phyloP scores from a whole-genome alignment of 2,329 filamentous ascomycete species.

The Arthrobotrys megalospora region DNA sequence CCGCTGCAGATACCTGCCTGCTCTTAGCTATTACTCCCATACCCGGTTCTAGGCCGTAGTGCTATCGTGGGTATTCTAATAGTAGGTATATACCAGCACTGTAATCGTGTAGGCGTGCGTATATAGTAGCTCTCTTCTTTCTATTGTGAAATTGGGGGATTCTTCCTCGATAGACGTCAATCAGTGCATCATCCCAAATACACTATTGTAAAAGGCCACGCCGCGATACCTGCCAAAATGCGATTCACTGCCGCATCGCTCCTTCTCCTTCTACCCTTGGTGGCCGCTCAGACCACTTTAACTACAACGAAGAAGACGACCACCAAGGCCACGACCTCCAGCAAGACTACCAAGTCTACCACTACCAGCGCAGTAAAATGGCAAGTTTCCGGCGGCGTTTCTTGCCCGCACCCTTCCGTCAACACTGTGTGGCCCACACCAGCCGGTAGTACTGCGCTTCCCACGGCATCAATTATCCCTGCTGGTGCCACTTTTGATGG shows the following conservation, averaged over 20 bases:
- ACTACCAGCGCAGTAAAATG: conserved; percentile 42
- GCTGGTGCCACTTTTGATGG: conserved; percentile 38
- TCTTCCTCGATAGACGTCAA: too few species aligned
- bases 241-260: conserved; percentile 4
- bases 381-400: conserved; percentile 38
- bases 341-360: conserved; percentile 35
- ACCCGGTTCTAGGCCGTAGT: too few species aligned
- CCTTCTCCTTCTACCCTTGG: conserved; percentile 23
- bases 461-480: conserved; percentile 33
- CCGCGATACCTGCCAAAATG: conserved; percentile 1
- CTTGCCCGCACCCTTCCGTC: conserved; percentile 39
- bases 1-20: too few species aligned
- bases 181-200: too few species aligned
- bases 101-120: too few species aligned
- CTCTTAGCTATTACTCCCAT: not conserved
- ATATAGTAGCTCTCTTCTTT: too few species aligned
- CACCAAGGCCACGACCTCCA: conserved; percentile 11
- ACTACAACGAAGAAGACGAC: conserved; percentile 19
- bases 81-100: too few species aligned
- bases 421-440: conserved; percentile 41
- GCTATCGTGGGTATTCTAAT: too few species aligned
- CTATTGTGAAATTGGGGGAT: too few species aligned
- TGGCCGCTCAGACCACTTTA: conserved; percentile 33
- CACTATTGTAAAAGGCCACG: not conserved
- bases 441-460: conserved; percentile 28